These are phyloP conservation scores for Ascomycota sp. DNA, from an alignment of 2,329 filamentous ascomycete species.

Conservation along the genomic window DNA sequence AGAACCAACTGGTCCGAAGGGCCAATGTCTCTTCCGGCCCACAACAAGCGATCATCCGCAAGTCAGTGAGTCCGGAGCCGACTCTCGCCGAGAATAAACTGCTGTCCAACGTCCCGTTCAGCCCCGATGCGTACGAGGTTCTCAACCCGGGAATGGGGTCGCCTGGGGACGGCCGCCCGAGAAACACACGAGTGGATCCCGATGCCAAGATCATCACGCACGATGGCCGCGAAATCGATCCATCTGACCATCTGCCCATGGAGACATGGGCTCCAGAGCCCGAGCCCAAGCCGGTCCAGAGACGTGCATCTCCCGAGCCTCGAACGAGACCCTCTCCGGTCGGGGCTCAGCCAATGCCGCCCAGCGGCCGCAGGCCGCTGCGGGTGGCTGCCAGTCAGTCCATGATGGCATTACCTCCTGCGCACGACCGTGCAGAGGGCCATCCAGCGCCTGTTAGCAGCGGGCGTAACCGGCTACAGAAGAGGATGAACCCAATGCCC, in stretches of 20 bases:
- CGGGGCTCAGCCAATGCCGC: constrained; percentile 29
- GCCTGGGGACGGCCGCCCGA: constrained; percentile 10
- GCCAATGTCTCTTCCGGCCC: constrained; percentile 17
- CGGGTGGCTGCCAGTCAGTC: constrained; percentile 29
- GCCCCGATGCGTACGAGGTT: constrained; percentile 52
- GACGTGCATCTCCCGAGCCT: constrained; percentile 9
- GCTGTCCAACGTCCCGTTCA: constrained; percentile 43
- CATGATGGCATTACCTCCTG: constrained; percentile 14
- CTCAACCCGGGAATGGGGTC: constrained; percentile 36
- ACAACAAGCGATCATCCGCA: constrained; percentile 37
- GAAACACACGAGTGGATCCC: constrained; percentile 22
- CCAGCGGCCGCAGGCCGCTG: constrained; percentile 27
- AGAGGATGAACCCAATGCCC: constrained; percentile 27
- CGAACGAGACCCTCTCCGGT: constrained; percentile 23
- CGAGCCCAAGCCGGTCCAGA: constrained; percentile 21
- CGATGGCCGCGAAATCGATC: constrained; percentile 56
- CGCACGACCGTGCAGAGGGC: constrained; percentile 11
- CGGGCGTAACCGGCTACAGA: constrained; percentile 39
- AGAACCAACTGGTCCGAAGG: constrained; percentile 7
- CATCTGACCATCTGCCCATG: constrained; percentile 58
- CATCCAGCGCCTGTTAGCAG: constrained; percentile 13
- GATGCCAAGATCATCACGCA: constrained; percentile 52
- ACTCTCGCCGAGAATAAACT: constrained; percentile 24
- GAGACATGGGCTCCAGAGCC: constrained; percentile 60
- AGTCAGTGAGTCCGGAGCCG: constrained; percentile 53